Evolutionary conservation across 1,139 yeast genomes (phyloP), one percentile per base, ranked within the genome.

Genomic region (Meyerozyma guilliermondii): DNA sequence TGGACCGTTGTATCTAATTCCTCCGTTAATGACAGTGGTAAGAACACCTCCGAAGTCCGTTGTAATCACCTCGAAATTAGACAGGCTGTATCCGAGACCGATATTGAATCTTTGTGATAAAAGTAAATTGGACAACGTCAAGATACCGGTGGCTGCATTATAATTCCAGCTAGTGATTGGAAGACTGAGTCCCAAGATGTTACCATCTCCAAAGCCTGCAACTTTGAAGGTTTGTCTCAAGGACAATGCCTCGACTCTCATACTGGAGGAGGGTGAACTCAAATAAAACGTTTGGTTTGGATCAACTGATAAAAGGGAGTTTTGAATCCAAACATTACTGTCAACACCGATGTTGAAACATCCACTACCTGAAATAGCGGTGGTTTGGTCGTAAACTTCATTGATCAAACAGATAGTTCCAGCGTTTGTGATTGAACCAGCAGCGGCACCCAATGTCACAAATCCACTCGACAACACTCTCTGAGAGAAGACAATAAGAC

Each of bases 201-300:
- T 66, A 7, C 65, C 62, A 41, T 51, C 51, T 41, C 71, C 71
- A 43, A 56, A 65, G 27, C 68, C 69, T 26, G 56, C 56, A 22
- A 66, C 68, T 23, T 8, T 16, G 46, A 53, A 58, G 20, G 62
- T 58, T 43, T 51, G 58, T 26, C 54, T 26, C 9, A 43, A 11
- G n/a, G 55, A 44, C 17, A 58, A 33, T 5, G 55, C 54, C 22
- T 50, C 52, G 14, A 57, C 60, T 39, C 54, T 48, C 34, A 63
- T 34, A 14, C 54, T 38, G 1, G 68, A 57, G 3, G 44, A 34
- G 1, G 53, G 18, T 13, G 53, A 40, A 31, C 53, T 50, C 46
- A 64, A 50, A 44, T 56, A 59, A 39, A 63, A 50, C 3, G 53
- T 52, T 49, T 63, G 68, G 22, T 50, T 44, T 5, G 49, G 24